Conservation (phyloP, 345 rosid genomes). For the Arabis alpina region DNA sequence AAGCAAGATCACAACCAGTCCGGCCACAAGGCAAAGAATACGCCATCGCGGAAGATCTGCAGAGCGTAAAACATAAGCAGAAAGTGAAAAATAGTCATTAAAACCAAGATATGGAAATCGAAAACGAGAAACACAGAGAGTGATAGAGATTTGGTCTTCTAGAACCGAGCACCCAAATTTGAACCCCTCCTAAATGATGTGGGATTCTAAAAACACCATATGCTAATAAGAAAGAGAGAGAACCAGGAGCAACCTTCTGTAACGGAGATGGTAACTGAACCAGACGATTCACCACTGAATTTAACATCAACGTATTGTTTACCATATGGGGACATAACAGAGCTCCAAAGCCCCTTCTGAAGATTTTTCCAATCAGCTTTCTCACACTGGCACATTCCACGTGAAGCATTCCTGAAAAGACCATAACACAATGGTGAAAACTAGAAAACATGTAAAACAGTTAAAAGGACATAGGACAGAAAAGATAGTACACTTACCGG, state of each 20-base stretch:
- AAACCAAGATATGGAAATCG: neutral
- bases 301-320: slow-evolving; percentile 74
- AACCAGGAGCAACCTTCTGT: slow-evolving; percentile 56
- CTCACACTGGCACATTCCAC: slow-evolving; percentile 66
- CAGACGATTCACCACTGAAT: slow-evolving; percentile 54
- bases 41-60: slow-evolving; percentile 91
- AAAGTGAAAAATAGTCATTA: neutral
- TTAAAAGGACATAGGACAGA: neutral
- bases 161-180: too few relatives aligned
- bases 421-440: slow-evolving; percentile 19
- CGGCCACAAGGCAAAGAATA: slow-evolving; percentile 65
- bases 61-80: slow-evolving; percentile 18
- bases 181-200: too few relatives aligned
- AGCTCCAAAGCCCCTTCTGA: slow-evolving; percentile 69
- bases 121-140: too few relatives aligned
- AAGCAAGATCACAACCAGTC: slow-evolving; percentile 62
- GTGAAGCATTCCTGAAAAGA: slow-evolving; percentile 72
- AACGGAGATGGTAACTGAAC: slow-evolving; percentile 54
- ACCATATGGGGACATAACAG: slow-evolving; percentile 79
- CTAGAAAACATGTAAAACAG: too few relatives aligned
- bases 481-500: slow-evolving; percentile 52
- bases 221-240: neutral
- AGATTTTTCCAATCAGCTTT: slow-evolving; percentile 72
- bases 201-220: too few relatives aligned
- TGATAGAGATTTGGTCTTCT: too few relatives aligned